Percentiles rank a stretch among this genome's conserved stretches.
phyloP scores from a whole-genome alignment of 2,329 filamentous ascomycete genomes.

The Parascedosporium putredinis region DNA sequence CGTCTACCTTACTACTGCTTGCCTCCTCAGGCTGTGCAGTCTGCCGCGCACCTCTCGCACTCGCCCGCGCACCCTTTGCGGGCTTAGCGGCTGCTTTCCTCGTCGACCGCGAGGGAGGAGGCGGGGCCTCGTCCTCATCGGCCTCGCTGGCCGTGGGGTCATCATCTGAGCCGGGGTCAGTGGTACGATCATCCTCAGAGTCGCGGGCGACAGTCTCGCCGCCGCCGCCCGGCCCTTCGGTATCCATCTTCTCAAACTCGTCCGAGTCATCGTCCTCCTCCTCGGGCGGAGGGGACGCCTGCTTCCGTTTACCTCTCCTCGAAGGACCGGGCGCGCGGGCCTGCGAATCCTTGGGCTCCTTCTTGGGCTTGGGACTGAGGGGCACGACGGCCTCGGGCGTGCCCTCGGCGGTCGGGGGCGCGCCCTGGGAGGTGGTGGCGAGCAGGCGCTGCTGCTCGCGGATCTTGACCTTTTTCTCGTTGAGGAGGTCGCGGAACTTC shows the following conservation, averaged over 20 bases:
- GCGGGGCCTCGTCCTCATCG: slow-evolving; percentile 19
- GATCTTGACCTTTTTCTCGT: slow-evolving; percentile 74
- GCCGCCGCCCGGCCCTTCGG: slow-evolving; percentile 27
- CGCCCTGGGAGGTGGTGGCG: slow-evolving; percentile 30
- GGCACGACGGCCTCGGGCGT: not conserved
- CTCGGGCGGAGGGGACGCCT: slow-evolving; percentile 15
- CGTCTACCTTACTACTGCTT: not conserved
- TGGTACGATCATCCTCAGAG: slow-evolving; percentile 25
- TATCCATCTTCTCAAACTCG: slow-evolving; percentile 38
- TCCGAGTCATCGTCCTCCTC: slow-evolving; percentile 34
- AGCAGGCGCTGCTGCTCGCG: slow-evolving; percentile 59
- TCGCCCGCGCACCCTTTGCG: not conserved
- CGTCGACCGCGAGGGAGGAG: not conserved
- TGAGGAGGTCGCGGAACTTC: slow-evolving; percentile 61
- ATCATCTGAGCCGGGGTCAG: slow-evolving; percentile 30
- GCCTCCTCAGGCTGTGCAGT: not conserved
- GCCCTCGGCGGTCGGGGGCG: not conserved
- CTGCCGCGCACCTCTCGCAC: not conserved
- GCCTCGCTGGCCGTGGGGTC: slow-evolving; percentile 32
- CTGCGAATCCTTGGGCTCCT: not conserved
- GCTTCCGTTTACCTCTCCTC: slow-evolving; percentile 38
- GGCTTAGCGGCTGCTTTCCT: slow-evolving; percentile 12
- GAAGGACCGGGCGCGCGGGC: slow-evolving; percentile 25
- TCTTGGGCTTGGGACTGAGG: slow-evolving; percentile 6
- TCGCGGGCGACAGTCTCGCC: slow-evolving; percentile 14